phyloP scores from a whole-genome alignment of 2,329 filamentous ascomycete genomes.

The Fusarium chaquense region DNA sequence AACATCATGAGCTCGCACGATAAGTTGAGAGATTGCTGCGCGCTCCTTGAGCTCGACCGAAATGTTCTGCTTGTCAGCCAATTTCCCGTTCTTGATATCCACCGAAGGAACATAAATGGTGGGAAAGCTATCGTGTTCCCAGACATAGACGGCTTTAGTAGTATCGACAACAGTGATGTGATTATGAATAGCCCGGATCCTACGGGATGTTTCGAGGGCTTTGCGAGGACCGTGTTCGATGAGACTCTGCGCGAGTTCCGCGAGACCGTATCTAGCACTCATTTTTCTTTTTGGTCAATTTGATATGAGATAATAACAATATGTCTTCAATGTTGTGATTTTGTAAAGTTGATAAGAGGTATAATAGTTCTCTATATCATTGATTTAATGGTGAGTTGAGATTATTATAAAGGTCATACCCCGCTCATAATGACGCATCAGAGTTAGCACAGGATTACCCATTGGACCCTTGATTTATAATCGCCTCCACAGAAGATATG shows the following conservation, averaged over 20 bases:
- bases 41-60: slow-evolving; percentile 40
- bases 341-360: not conserved
- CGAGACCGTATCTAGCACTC: not conserved
- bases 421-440: slow-evolving; percentile 41
- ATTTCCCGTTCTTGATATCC: slow-evolving; percentile 48
- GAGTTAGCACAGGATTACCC: not conserved
- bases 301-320: not conserved
- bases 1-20: slow-evolving; percentile 45
- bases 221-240: slow-evolving; percentile 40
- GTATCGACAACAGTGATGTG: slow-evolving; percentile 54
- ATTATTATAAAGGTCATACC: slow-evolving; percentile 13
- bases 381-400: not conserved
- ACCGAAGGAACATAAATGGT: slow-evolving; percentile 57
- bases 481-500: not conserved
- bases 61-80: slow-evolving; percentile 47
- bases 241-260: slow-evolving; percentile 26
- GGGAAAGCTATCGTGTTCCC: slow-evolving; percentile 63
- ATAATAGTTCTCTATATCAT: not conserved
- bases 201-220: slow-evolving; percentile 42
- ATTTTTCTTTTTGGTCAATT: not conserved
- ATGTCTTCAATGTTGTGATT: not conserved
- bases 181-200: slow-evolving; percentile 53
- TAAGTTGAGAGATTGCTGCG: slow-evolving; percentile 51
- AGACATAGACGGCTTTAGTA: slow-evolving; percentile 53
- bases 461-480: slow-evolving; percentile 37